Conservation (phyloP, 805 yeast species). For the Myxozyma neotropica region DNA sequence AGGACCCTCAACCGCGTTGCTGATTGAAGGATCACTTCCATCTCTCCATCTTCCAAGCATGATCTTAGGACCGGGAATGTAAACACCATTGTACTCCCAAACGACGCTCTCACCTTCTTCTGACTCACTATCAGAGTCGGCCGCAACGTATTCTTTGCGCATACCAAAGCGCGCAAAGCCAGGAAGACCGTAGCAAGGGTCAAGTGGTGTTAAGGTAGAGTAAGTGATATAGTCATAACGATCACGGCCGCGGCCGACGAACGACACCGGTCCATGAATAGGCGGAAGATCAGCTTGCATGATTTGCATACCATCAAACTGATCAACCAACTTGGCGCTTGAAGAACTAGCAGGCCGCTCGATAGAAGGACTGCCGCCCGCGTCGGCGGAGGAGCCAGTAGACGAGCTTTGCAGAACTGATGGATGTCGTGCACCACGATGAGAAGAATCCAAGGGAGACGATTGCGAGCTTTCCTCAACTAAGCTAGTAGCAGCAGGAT, state of each 20-base stretch:
- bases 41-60: slow-evolving; percentile 32
- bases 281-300: slow-evolving; percentile 28
- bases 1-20: slow-evolving; percentile 32
- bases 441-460: not conserved
- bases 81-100: slow-evolving; percentile 34
- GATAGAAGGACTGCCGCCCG: not conserved
- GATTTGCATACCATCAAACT: slow-evolving; percentile 30
- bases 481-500: not conserved
- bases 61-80: slow-evolving; percentile 32
- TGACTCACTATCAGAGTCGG: slow-evolving; percentile 6
- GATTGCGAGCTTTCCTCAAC: not conserved
- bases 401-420: not conserved
- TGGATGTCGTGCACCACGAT: slow-evolving; percentile 7
- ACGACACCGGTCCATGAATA: slow-evolving; percentile 25
- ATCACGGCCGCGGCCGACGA: slow-evolving; percentile 30
- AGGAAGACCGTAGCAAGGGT: slow-evolving; percentile 28
- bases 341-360: not conserved
- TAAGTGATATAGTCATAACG: slow-evolving; percentile 22
- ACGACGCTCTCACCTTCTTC: slow-evolving; percentile 27
- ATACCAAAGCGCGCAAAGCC: slow-evolving; percentile 33
- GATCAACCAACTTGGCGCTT: slow-evolving; percentile 18
- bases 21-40: slow-evolving; percentile 17
- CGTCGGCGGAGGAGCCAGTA: not conserved
- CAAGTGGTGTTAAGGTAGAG: slow-evolving; percentile 24
- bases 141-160: slow-evolving; percentile 28